These are phyloP conservation scores for Bacterosira constricta DNA, from an alignment of 108 stramenopile species.

Conservation along the genomic window DNA sequence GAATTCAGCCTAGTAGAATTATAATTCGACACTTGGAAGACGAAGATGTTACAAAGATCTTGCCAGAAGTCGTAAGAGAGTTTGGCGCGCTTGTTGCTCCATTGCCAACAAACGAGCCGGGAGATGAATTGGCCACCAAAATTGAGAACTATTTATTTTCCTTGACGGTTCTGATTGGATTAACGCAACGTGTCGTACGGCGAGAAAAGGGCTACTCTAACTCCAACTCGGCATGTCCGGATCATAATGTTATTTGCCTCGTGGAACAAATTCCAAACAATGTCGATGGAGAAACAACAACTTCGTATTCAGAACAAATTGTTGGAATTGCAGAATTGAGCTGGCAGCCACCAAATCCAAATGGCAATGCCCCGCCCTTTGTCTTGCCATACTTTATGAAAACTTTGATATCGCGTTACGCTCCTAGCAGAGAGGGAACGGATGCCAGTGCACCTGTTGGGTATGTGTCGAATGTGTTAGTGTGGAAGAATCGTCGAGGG, in stretches of 20 bases:
- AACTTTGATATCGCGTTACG: conserved; percentile 33
- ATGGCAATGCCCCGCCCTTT: conserved; percentile 64
- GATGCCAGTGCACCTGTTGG: conserved; percentile 23
- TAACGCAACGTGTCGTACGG: conserved; percentile 37
- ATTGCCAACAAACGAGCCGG: not conserved
- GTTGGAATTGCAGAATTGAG: conserved; percentile 74
- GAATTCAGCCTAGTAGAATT: conserved; percentile 5
- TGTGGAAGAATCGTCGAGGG: conserved; percentile 57
- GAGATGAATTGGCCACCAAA: conserved; percentile 26
- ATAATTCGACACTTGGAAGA: conserved; percentile 42
- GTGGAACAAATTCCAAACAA: conserved; percentile 27
- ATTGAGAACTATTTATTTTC: conserved; percentile 46
- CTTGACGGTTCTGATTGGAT: conserved; percentile 40
- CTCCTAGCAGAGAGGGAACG: conserved; percentile 62
- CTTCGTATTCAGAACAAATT: conserved; percentile 35
- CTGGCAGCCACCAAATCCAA: conserved; percentile 63
- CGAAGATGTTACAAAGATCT: conserved; percentile 18
- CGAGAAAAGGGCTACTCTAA: conserved; percentile 38
- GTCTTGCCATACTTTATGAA: conserved; percentile 58
- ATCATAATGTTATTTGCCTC: conserved; percentile 47
- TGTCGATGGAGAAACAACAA: not conserved
- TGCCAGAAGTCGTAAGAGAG: conserved; percentile 36
- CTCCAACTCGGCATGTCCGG: conserved; percentile 9
- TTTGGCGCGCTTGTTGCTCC: conserved; percentile 28
- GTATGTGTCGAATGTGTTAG: conserved; percentile 69